Conservation (phyloP, 768 basidiomycete species). For the Mycena albidolilacea region DNA sequence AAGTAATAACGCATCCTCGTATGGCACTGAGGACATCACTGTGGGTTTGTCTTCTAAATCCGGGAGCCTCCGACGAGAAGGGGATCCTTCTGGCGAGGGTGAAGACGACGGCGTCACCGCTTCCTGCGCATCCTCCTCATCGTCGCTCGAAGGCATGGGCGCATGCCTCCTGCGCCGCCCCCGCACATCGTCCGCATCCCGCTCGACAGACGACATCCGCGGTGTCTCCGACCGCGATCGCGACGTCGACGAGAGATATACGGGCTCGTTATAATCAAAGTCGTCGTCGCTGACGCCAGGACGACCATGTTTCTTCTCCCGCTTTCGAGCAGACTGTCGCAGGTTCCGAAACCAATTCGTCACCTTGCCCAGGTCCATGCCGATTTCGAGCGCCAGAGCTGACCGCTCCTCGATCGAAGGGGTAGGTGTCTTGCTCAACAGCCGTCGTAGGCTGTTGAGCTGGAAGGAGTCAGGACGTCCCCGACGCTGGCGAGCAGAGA, state of each 20-base stretch:
- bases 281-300: slow-evolving; percentile 55
- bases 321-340: slow-evolving; percentile 84
- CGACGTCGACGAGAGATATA: slow-evolving; percentile 36
- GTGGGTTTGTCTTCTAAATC: slow-evolving; percentile 59
- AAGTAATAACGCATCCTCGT: slow-evolving; percentile 83
- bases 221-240: slow-evolving; percentile 35
- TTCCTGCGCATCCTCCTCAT: slow-evolving; percentile 39
- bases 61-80: slow-evolving; percentile 53
- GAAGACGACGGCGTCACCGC: slow-evolving; percentile 36
- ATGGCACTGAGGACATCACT: slow-evolving; percentile 63
- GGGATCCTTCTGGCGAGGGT: slow-evolving; percentile 6
- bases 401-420: slow-evolving; percentile 87
- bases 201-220: slow-evolving; percentile 27
- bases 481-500: slow-evolving; percentile 70
- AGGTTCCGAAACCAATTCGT: slow-evolving; percentile 93
- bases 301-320: slow-evolving; percentile 53
- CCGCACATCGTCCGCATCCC: not conserved
- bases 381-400: slow-evolving; percentile 80
- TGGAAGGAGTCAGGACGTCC: slow-evolving; percentile 87
- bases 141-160: slow-evolving; percentile 36
- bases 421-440: slow-evolving; percentile 77
- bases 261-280: slow-evolving; percentile 51
- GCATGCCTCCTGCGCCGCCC: not conserved
- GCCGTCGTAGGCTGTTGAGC: slow-evolving; percentile 79
- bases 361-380: slow-evolving; percentile 90